phyloP scores from a whole-genome alignment of 2,329 filamentous ascomycete genomes.

The Apiospora kogelbergensis region DNA sequence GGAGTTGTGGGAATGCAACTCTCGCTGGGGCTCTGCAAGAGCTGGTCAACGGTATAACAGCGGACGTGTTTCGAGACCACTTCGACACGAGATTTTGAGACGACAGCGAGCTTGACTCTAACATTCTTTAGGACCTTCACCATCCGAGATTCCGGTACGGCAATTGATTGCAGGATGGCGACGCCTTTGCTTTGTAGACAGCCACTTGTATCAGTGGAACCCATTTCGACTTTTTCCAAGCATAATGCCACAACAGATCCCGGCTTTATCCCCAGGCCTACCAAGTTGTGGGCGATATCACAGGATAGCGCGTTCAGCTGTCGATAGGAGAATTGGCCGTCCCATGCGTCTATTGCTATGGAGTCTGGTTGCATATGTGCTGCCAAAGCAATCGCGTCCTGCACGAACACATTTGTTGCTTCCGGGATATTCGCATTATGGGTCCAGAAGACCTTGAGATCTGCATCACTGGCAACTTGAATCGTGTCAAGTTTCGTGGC shows the following conservation, averaged over 20 bases:
- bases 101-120: neutral
- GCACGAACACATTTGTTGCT: neutral
- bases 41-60: neutral
- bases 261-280: neutral
- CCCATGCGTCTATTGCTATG: neutral
- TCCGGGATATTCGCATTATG: neutral
- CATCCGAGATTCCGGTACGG: neutral
- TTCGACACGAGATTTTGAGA: neutral
- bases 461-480: neutral
- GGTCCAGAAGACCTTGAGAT: neutral
- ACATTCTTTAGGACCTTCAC: neutral
- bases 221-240: slow-evolving; percentile 2
- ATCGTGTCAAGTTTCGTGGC: neutral
- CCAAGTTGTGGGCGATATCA: neutral
- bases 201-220: neutral
- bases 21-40: neutral
- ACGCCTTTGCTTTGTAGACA: neutral
- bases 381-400: neutral
- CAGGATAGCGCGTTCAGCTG: neutral
- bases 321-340: neutral
- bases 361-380: neutral
- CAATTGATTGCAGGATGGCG: neutral
- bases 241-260: neutral
- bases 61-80: neutral
- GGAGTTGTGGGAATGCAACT: too few relatives aligned